Conservation (phyloP, 2,329 filamentous ascomycete genomes). For the Penicillium sclerotiorum region DNA sequence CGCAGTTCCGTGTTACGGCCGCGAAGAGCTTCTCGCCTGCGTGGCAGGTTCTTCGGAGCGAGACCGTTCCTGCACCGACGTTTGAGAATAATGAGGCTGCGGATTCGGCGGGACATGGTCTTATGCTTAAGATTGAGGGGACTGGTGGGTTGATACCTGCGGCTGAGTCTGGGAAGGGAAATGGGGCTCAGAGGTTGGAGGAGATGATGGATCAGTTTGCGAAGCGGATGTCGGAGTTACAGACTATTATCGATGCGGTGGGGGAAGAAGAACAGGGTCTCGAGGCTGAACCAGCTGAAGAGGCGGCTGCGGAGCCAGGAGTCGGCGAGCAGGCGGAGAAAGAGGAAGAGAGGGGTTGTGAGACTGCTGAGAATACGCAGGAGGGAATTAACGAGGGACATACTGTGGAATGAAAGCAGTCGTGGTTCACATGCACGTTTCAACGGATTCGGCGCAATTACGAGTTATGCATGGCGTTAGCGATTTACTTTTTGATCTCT, state of each 20-base stretch:
- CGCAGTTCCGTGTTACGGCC: slow-evolving; percentile 59
- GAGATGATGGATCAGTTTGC: slow-evolving; percentile 53
- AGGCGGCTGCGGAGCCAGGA: too few relatives aligned
- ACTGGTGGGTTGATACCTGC: slow-evolving; percentile 35
- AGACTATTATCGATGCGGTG: slow-evolving; percentile 42
- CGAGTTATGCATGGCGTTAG: neutral
- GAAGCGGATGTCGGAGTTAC: slow-evolving; percentile 47
- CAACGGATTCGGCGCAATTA: neutral
- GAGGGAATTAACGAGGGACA: neutral
- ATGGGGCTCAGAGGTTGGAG: slow-evolving; percentile 39
- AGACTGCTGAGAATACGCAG: neutral
- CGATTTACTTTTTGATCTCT: neutral
- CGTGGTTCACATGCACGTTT: too few relatives aligned
- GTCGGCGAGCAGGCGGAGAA: neutral
- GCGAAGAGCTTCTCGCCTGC: slow-evolving; percentile 72
- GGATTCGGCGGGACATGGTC: slow-evolving; percentile 48
- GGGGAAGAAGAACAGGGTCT: neutral
- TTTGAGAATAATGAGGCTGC: slow-evolving; percentile 61
- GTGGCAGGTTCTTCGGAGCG: slow-evolving; percentile 67
- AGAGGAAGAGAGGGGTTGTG: neutral
- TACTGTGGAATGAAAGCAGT: neutral
- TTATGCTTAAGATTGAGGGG: slow-evolving; percentile 52
- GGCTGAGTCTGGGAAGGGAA: slow-evolving; percentile 25
- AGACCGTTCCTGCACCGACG: slow-evolving; percentile 62
- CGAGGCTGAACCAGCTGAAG: neutral